Evolutionary conservation across 345 rosid species (phyloP), one percentile per base, ranked within the genome.

Genomic region (Eucalyptus sp.): DNA sequence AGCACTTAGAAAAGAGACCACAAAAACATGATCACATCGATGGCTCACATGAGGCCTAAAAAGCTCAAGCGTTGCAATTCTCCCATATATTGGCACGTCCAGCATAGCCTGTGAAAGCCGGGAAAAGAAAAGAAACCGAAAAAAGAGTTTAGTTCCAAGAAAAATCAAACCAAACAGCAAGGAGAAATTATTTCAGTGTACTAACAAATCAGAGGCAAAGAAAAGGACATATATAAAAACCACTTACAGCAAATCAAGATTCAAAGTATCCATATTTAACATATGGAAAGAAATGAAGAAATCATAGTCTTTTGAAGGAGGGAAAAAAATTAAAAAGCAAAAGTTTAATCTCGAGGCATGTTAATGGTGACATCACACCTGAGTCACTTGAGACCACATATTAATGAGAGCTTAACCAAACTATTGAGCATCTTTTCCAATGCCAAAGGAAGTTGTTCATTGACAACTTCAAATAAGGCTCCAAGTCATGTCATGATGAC

Each of bases 71-170:
- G 97, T 98, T 5, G 98, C 97, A 90, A 98, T 98, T 93, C 99
- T 95, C 89, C 99, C 99, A 91, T 97, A 97, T 88, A 98, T 92
- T 25, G 98, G 99, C 87, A 97, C 99, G 88, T 98, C 99, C 90
- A 96, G 83, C 94, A 98, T 94, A 89, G 95, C 96, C 99, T 97
- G 96, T 92, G 16, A 76, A 41, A 76, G 84, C 14, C 9, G 0
- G 5, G 48, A 22, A 20, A 76, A 68, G 20, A 76, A 76, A 41
- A 41, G 8, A 22, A 76, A 92, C 13, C 86, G 60, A 46, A 86
- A 51, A 86, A 90, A 86, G 43, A 50, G 18, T 50, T 86, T 31
- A 86, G 24, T 50, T 86, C 87, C 29, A 3, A 48, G 37, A 33
- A 44, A 86, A 48, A 29, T n/a, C 56, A 86, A 54, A 49, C 54